Evolutionary conservation across 2,329 filamentous ascomycete species (phyloP).

Genomic region (Pseudonectria buxi): DNA sequence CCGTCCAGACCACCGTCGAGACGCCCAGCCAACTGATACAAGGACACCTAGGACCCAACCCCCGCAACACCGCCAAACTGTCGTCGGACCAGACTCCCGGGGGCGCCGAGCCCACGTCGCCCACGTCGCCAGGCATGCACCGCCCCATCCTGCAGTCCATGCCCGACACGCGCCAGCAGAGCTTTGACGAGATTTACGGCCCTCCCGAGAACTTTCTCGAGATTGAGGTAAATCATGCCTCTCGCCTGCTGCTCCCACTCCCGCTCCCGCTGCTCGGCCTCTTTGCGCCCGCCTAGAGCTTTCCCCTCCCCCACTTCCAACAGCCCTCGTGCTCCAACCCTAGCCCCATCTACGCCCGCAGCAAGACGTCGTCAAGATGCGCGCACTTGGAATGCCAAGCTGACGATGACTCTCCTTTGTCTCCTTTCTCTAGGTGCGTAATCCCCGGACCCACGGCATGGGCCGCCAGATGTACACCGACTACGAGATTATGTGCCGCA

Average conservation of each 20-base stretch:
- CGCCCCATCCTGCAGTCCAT: conserved; percentile 58
- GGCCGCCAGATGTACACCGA: conserved; percentile 97
- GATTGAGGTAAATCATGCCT: conserved; percentile 64
- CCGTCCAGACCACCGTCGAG: neutral
- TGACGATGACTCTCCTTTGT: conserved; percentile 1
- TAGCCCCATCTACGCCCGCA: no score
- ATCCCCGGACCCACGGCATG: conserved; percentile 89
- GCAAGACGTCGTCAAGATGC: no score
- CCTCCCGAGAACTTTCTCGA: conserved; percentile 98
- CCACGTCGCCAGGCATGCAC: conserved; percentile 33
- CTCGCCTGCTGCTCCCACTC: neutral
- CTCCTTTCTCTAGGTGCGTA: conserved; percentile 62
- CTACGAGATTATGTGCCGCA: conserved; percentile 95
- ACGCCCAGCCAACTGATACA: no score
- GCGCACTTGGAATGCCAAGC: no score
- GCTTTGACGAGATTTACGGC: conserved; percentile 98
- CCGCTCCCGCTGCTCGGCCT: neutral
- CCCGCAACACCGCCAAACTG: conserved; percentile 34
- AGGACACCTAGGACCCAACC: neutral
- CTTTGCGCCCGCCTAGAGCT: conserved; percentile 1
- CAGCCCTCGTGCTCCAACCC: no score
- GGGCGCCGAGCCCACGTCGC: conserved; percentile 21
- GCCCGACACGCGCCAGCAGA: conserved; percentile 76
- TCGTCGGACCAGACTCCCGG: conserved; percentile 32
- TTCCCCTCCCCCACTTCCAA: conserved; percentile 1